A percentile compares a stretch with the other conserved stretches of the same genome.
Evolutionary conservation across 2,329 filamentous ascomycete species (phyloP).

Genomic region (Phoma sp.): DNA sequence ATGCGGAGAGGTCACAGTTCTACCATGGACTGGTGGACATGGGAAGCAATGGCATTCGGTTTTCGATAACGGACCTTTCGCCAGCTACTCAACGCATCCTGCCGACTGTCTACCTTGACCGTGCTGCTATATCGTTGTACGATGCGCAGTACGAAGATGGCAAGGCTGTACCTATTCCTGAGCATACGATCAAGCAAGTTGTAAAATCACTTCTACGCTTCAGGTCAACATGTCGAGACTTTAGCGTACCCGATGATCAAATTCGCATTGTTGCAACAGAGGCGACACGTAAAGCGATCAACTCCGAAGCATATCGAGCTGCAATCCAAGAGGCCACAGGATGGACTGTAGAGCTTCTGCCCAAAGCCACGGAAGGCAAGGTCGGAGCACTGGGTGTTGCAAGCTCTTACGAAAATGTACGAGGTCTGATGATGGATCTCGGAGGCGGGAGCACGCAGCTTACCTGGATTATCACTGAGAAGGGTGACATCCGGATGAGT

Average conservation of each 20-base stretch:
- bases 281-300: slow-evolving; percentile 81
- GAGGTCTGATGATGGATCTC: slow-evolving; percentile 84
- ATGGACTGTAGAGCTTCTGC: slow-evolving; percentile 74
- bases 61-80: slow-evolving; percentile 84
- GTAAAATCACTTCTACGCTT: slow-evolving; percentile 73
- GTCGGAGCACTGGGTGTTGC: slow-evolving; percentile 85
- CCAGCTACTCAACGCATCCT: slow-evolving; percentile 75
- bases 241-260: slow-evolving; percentile 69
- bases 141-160: slow-evolving; percentile 70
- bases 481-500: slow-evolving; percentile 53
- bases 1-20: slow-evolving; percentile 25
- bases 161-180: slow-evolving; percentile 60
- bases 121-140: slow-evolving; percentile 84
- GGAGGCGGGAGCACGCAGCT: slow-evolving; percentile 78
- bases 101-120: slow-evolving; percentile 78
- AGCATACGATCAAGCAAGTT: slow-evolving; percentile 70
- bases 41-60: slow-evolving; percentile 84
- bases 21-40: slow-evolving; percentile 48
- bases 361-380: slow-evolving; percentile 81
- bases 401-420: slow-evolving; percentile 73
- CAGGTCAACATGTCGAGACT: slow-evolving; percentile 72
- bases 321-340: slow-evolving; percentile 70
- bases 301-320: slow-evolving; percentile 71
- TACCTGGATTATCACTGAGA: slow-evolving; percentile 67
- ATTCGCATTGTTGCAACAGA: slow-evolving; percentile 85